These are phyloP conservation scores for Vigna mungo DNA, from an alignment of 306 rosid genomes.

Conservation along the genomic window DNA sequence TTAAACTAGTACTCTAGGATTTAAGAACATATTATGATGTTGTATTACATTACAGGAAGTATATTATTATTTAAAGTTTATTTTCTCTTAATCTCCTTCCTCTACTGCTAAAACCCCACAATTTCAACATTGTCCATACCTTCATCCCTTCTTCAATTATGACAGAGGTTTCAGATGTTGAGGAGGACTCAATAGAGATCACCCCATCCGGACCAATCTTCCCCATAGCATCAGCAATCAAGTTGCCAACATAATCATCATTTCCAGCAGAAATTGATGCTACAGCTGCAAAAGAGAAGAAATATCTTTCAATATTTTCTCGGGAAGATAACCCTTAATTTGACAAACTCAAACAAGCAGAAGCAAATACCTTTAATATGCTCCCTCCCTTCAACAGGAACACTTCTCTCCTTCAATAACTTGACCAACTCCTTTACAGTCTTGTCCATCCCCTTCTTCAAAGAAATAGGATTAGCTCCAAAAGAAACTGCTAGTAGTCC, in stretches of 20 bases:
- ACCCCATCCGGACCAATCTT: conserved; percentile 96
- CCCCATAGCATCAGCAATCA: conserved; percentile 86
- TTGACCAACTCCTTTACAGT: conserved; percentile 76
- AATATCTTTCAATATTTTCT: conserved; percentile 35
- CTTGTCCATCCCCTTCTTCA: conserved; percentile 93
- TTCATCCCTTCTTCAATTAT: conserved; percentile 94
- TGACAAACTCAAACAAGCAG: conserved; percentile 42
- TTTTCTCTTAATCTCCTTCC: conserved; percentile 2
- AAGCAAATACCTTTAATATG: conserved; percentile 77
- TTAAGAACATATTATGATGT: not conserved
- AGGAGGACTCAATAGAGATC: conserved; percentile 82
- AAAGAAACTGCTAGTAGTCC: conserved; percentile 83
- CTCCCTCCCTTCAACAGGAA: conserved; percentile 82
- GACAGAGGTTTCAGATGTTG: conserved; percentile 81
- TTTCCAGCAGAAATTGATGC: conserved; percentile 95
- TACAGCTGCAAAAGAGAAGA: conserved; percentile 65
- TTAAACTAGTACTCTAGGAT: not conserved
- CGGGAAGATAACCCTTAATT: conserved; percentile 1
- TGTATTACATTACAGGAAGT: not conserved
- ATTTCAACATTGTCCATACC: conserved; percentile 53
- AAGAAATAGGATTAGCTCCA: conserved; percentile 89
- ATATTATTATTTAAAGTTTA: not conserved
- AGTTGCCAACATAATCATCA: conserved; percentile 79
- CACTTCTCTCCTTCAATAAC: conserved; percentile 76
- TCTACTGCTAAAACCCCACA: not conserved